These are phyloP conservation scores for Neonectria coccinea DNA, from an alignment of 2,329 filamentous ascomycete genomes.

Conservation along the genomic window DNA sequence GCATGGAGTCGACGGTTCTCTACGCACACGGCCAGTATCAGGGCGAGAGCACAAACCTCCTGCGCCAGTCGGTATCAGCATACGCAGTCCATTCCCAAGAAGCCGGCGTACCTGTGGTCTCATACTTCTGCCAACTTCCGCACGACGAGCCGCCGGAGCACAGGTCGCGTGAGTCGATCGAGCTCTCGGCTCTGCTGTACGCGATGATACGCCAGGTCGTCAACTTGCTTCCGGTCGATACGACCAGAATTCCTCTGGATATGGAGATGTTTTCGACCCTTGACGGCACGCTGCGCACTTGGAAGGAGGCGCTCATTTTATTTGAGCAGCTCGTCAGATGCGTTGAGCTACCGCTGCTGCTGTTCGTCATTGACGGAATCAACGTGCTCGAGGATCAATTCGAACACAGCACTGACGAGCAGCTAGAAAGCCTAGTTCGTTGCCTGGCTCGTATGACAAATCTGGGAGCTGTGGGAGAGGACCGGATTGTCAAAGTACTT, in stretches of 20 bases:
- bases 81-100: not conserved
- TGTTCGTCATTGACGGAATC: not conserved
- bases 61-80: not conserved
- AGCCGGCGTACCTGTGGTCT: not conserved
- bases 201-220: conserved; percentile 31
- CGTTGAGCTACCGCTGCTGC: not conserved
- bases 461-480: not conserved
- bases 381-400: not conserved
- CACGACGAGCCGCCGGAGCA: conserved; percentile 15
- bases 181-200: conserved; percentile 25
- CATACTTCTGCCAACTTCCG: not conserved
- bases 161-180: conserved; percentile 29
- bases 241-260: no score
- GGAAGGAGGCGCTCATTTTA: not conserved
- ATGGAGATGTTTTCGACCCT: not conserved
- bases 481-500: not conserved
- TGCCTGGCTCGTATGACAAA: not conserved
- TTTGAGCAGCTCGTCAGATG: not conserved
- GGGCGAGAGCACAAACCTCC: not conserved
- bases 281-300: not conserved
- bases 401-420: not conserved
- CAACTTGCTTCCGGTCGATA: conserved; percentile 20
- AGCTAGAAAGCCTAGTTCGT: not conserved
- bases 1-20: conserved; percentile 25
- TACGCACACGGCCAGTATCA: conserved; percentile 25